phyloP scores from a whole-genome alignment of 140 eudicot genomes.

The Stevia rebaudiana region DNA sequence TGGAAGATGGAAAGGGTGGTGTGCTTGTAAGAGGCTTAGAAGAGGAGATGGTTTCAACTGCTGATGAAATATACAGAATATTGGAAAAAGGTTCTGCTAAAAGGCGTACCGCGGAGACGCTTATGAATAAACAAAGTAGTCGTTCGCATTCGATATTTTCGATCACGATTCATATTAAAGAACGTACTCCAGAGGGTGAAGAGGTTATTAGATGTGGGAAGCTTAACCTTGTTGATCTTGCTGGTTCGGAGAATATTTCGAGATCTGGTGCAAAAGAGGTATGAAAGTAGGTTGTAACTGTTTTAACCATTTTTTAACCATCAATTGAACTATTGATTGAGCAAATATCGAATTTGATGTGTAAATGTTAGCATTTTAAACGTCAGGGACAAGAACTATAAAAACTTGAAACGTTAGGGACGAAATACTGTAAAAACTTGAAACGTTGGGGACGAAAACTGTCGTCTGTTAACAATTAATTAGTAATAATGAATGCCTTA shows the following conservation, averaged over 20 bases:
- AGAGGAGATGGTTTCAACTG: constrained; percentile 75
- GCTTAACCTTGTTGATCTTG: constrained; percentile 85
- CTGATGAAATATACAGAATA: constrained; percentile 77
- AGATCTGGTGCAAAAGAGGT: constrained; percentile 96
- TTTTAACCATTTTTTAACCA: neutral
- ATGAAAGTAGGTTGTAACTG: neutral
- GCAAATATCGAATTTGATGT: too few species aligned
- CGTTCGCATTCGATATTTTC: constrained; percentile 87
- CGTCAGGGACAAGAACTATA: too few species aligned
- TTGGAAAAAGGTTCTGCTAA: constrained; percentile 88
- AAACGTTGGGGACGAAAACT: too few species aligned
- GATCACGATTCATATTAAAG: constrained; percentile 80
- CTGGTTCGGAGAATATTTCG: constrained; percentile 88
- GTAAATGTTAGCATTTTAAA: too few species aligned
- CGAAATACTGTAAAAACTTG: too few species aligned
- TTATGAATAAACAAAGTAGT: constrained; percentile 86
- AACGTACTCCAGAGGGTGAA: constrained; percentile 84
- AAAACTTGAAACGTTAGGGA: too few species aligned
- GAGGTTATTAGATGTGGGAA: constrained; percentile 88
- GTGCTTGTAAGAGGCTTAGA: constrained; percentile 78
- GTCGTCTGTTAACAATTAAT: too few species aligned
- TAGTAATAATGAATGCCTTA: too few species aligned
- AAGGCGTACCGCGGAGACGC: constrained; percentile 83
- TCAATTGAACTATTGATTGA: too few species aligned
- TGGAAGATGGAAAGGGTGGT: constrained; percentile 94